These are phyloP conservation scores for Eutrema yunnanense DNA, from an alignment of 345 rosid genomes.

Conservation along the genomic window DNA sequence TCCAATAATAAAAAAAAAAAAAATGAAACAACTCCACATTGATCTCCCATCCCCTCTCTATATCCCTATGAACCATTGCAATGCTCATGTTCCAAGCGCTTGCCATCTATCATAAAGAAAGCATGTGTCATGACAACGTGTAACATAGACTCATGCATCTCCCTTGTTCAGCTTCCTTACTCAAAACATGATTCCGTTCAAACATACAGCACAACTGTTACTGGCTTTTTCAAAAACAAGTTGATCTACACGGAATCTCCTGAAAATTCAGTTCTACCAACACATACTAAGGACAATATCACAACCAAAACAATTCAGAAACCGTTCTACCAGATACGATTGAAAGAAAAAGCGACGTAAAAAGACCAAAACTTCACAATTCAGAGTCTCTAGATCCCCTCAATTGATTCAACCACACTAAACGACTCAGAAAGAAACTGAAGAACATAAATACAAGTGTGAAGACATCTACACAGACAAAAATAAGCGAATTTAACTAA, in stretches of 20 bases:
- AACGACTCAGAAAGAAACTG: too few species aligned
- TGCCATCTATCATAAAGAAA: conserved; percentile 90
- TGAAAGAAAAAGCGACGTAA: neutral
- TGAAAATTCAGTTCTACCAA: neutral
- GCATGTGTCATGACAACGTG: conserved; percentile 83
- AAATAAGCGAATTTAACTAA: too few species aligned
- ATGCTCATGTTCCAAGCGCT: conserved; percentile 95
- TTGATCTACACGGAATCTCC: neutral
- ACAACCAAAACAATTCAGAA: neutral
- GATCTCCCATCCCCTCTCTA: conserved; percentile 92
- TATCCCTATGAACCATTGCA: conserved; percentile 88
- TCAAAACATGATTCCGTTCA: neutral
- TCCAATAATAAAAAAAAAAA: conserved; percentile 52
- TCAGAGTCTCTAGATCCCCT: neutral
- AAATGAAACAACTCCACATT: conserved; percentile 63
- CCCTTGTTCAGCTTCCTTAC: conserved; percentile 46
- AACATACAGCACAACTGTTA: neutral
- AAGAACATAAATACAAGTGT: too few species aligned
- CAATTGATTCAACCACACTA: neutral
- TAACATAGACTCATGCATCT: conserved; percentile 53
- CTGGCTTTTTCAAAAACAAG: neutral
- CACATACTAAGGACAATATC: neutral
- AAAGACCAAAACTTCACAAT: neutral
- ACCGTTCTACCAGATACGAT: neutral
- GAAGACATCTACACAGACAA: too few species aligned